A percentile compares a stretch with the other conserved stretches of the same genome.
Evolutionary conservation across 2,329 filamentous ascomycete species (phyloP).

Genomic region (Myotisia sp.): DNA sequence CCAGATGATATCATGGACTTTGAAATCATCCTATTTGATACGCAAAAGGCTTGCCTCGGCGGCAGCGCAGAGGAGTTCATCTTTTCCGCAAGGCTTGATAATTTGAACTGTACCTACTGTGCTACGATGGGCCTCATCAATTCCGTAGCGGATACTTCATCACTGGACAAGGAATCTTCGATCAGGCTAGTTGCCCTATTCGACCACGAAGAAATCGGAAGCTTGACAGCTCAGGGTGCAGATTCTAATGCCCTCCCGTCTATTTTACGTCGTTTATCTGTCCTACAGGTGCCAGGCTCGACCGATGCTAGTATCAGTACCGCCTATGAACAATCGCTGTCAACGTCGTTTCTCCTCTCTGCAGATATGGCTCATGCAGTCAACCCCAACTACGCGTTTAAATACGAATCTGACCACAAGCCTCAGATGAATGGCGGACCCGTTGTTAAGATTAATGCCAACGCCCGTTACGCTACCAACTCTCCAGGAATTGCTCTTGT

Average conservation of each 20-base stretch:
- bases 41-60: constrained; percentile 76
- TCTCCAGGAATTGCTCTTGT: constrained; percentile 85
- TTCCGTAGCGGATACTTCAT: constrained; percentile 50
- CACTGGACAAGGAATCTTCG: constrained; percentile 59
- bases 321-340: constrained; percentile 82
- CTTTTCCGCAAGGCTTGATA: constrained; percentile 90
- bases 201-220: constrained; percentile 96
- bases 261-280: constrained; percentile 72
- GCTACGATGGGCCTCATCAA: constrained; percentile 71
- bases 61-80: constrained; percentile 89
- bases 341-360: constrained; percentile 83
- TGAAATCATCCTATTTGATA: constrained; percentile 93
- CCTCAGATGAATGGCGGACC: constrained; percentile 94
- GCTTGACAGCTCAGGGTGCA: constrained; percentile 79
- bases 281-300: constrained; percentile 49
- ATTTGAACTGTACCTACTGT: constrained; percentile 93
- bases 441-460: constrained; percentile 96
- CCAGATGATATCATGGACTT: constrained; percentile 73
- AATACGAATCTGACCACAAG: constrained; percentile 82
- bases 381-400: constrained; percentile 83
- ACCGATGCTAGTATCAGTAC: constrained; percentile 50
- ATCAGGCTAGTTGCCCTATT: constrained; percentile 92
- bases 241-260: constrained; percentile 82
- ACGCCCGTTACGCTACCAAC: constrained; percentile 93
- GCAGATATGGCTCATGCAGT: constrained; percentile 97